These are phyloP conservation scores for Arctostaphylos glauca DNA, from an alignment of 148 eudicot genomes.

Conservation along the genomic window DNA sequence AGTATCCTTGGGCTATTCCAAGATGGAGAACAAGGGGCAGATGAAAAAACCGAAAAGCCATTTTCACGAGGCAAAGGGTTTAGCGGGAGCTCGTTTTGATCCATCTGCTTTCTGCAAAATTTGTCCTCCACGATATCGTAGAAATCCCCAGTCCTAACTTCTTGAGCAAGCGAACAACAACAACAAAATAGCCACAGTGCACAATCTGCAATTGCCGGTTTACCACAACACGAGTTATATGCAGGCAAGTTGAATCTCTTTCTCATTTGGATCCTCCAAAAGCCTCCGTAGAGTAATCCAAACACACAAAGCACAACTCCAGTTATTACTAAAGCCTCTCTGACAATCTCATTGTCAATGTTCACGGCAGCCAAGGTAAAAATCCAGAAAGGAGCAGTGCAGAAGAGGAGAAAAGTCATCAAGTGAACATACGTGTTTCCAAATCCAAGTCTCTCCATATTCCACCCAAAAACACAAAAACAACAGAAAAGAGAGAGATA, in stretches of 20 bases:
- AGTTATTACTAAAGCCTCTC: constrained; percentile 60
- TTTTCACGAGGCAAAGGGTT: constrained; percentile 39
- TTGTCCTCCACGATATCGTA: constrained; percentile 67
- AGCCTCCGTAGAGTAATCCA: constrained; percentile 84
- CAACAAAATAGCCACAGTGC: constrained; percentile 76
- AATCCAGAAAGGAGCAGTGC: constrained; percentile 78
- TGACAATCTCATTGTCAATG: constrained; percentile 50
- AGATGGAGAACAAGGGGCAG: constrained; percentile 35
- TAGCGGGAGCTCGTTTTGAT: constrained; percentile 22
- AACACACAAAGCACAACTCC: constrained; percentile 69
- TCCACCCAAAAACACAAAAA: constrained; percentile 95
- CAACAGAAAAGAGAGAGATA: constrained; percentile 70
- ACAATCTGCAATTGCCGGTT: constrained; percentile 61
- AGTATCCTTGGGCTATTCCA: constrained; percentile 26
- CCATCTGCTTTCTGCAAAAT: constrained; percentile 36
- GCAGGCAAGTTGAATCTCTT: constrained; percentile 71
- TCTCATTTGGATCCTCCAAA: constrained; percentile 89
- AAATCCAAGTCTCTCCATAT: constrained; percentile 89
- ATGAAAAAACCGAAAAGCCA: constrained; percentile 22
- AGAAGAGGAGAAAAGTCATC: constrained; percentile 80
- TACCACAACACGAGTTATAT: constrained; percentile 49
- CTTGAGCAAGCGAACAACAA: constrained; percentile 93
- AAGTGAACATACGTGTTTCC: constrained; percentile 90
- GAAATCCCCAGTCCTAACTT: constrained; percentile 65
- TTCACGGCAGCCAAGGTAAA: constrained; percentile 82